Evolutionary conservation across 805 yeast genomes (phyloP), one percentile per base, ranked within the genome.

Genomic region (Candida takata): DNA sequence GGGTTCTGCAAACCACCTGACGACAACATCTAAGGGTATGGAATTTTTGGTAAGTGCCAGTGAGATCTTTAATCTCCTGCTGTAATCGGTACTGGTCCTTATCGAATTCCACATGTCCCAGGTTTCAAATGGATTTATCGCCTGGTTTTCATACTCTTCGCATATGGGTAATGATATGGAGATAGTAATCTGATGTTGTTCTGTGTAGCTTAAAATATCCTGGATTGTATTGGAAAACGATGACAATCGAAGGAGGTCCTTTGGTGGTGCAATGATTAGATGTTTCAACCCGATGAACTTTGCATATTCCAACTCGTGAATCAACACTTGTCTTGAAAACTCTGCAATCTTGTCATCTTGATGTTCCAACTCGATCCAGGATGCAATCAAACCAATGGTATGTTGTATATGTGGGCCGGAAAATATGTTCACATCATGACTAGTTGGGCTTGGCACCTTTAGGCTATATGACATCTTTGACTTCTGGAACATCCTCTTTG

Each of bases 31-130:
- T 4, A 36, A n/a, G 7, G 37, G 70, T 61, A 76, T 67, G 24
- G 64, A 64, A 25, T 65, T 65, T 38, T 77, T 77, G 23, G 95
- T 88, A 15, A 87, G 67, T 27, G 83, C 92, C 24, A 83, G 62
- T 5, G 85, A 84, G 36, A 86, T 77, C n/a, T 84, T 77, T 34
- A 81, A 57, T 16, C 74, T 68, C 3, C 57, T 42, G 33, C 77
- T 66, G 47, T 78, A 76, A 37, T 69, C 67, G 46, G 80, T 74
- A 25, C 70, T 58, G 5, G 67, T 62, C 17, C 86, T 60, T 3
- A 81, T 70, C 1, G 81, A 66, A 45, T 79, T 75, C 88, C 88
- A 81, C 46, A 77, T 67, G 36, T 78, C 84, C 88, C 88, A 81
- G 3, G 82, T 76, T 3, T 79, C 74, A 23, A 79, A 54, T 2